Conservation (phyloP, 2,329 filamentous ascomycete species). For the Xylaria sp. region DNA sequence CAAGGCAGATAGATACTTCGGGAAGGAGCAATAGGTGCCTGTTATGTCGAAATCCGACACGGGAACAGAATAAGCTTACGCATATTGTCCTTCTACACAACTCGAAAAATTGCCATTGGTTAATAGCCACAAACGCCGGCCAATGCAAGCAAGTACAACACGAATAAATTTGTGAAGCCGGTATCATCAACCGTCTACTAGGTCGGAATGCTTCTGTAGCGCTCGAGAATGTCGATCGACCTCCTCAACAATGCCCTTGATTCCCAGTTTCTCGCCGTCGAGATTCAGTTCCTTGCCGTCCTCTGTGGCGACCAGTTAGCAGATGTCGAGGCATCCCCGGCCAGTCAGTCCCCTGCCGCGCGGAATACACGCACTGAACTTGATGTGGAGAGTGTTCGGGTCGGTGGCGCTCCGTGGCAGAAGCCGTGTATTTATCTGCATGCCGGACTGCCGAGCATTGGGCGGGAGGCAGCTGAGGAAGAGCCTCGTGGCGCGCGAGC, state of each 20-base stretch:
- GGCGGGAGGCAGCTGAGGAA: slow-evolving; percentile 86
- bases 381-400: slow-evolving; percentile 71
- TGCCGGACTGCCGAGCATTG: slow-evolving; percentile 70
- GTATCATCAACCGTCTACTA: slow-evolving; percentile 51
- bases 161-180: slow-evolving; percentile 2
- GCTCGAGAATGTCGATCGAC: slow-evolving; percentile 85
- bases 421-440: slow-evolving; percentile 78
- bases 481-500: slow-evolving; percentile 80
- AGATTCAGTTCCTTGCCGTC: slow-evolving; percentile 90
- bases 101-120: slow-evolving; percentile 3
- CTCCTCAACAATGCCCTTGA: slow-evolving; percentile 85
- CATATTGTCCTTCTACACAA: background rate
- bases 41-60: background rate
- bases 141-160: slow-evolving; percentile 27
- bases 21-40: background rate
- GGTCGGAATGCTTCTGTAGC: slow-evolving; percentile 80
- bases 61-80: background rate
- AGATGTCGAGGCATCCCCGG: background rate
- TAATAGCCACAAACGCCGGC: slow-evolving; percentile 25
- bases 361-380: slow-evolving; percentile 71
- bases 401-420: slow-evolving; percentile 71
- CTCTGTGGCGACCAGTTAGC: slow-evolving; percentile 56
- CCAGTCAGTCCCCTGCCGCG: background rate
- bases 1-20: slow-evolving; percentile 10
- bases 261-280: slow-evolving; percentile 77